Evolutionary conservation across 768 basidiomycete genomes (phyloP).

Genomic region (Austroboletus festivus): DNA sequence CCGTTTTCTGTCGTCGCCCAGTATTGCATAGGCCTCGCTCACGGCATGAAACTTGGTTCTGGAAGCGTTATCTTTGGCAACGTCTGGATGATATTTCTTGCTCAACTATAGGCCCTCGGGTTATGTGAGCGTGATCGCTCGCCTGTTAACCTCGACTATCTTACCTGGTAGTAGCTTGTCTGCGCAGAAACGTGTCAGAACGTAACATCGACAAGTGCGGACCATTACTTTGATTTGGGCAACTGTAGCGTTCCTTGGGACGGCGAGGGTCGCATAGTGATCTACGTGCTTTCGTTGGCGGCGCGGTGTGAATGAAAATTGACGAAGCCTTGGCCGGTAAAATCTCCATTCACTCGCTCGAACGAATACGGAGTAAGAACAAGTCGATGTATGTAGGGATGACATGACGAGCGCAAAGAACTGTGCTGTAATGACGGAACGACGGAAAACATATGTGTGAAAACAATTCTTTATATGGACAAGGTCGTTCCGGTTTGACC

Average conservation of each 20-base stretch:
- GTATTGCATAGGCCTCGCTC: slow-evolving; percentile 46
- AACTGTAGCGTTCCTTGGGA: slow-evolving; percentile 29
- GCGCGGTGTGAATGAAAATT: slow-evolving; percentile 21
- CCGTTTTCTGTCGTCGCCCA: slow-evolving; percentile 47
- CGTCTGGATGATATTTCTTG: slow-evolving; percentile 47
- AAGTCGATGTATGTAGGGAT: not conserved
- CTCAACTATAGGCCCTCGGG: slow-evolving; percentile 35
- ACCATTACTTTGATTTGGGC: slow-evolving; percentile 32
- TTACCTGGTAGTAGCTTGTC: slow-evolving; percentile 33
- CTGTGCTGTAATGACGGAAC: not conserved
- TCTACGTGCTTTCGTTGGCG: slow-evolving; percentile 15
- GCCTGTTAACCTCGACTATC: not conserved
- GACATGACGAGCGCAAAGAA: not conserved
- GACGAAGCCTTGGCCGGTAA: not conserved
- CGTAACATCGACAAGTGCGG: not conserved
- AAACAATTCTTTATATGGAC: slow-evolving; percentile 8
- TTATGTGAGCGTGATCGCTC: not conserved
- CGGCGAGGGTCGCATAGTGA: slow-evolving; percentile 27
- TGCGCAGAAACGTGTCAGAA: slow-evolving; percentile 6
- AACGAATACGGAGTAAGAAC: not conserved
- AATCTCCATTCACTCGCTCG: not conserved
- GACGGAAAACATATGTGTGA: slow-evolving; percentile 26
- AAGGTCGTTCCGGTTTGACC: slow-evolving; percentile 22
- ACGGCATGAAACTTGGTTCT: slow-evolving; percentile 42
- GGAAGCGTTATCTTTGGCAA: slow-evolving; percentile 36